Evolutionary conservation across 2,329 filamentous ascomycete genomes (phyloP).

Genomic region (Aureobasidium uvarum): DNA sequence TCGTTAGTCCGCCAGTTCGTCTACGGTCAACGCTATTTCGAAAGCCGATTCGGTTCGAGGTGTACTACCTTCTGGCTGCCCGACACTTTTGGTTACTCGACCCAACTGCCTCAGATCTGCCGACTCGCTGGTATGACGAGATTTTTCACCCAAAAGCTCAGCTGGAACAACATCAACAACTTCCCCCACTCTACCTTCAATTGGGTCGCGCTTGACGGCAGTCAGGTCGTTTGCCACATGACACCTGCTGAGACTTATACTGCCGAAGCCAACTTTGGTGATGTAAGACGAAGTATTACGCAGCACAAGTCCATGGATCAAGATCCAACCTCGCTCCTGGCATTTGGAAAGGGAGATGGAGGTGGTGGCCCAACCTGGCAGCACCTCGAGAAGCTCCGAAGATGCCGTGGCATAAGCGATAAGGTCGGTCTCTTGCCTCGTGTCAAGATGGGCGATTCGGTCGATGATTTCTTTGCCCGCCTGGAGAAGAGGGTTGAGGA

Average conservation of each 20-base stretch:
- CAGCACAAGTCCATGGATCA: conserved; percentile 97
- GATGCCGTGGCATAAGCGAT: conserved; percentile 89
- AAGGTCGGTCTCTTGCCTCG: conserved; percentile 79
- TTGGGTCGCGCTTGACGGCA: conserved; percentile 94
- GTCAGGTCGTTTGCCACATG: conserved; percentile 98
- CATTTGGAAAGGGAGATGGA: conserved; percentile 96
- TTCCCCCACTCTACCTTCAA: conserved; percentile 99
- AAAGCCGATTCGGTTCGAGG: conserved; percentile 85
- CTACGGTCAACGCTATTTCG: conserved; percentile 92
- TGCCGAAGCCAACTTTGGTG: conserved; percentile 88
- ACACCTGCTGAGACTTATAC: conserved; percentile 94
- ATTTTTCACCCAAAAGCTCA: conserved; percentile 97
- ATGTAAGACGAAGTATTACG: conserved; percentile 82
- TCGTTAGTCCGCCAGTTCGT: conserved; percentile 91
- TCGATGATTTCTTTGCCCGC: conserved; percentile 89
- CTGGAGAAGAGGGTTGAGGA: conserved; percentile 69
- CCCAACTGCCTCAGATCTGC: conserved; percentile 89
- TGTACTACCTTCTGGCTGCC: conserved; percentile 95
- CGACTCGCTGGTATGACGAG: conserved; percentile 92
- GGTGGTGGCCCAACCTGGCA: conserved; percentile 93
- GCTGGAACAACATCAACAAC: conserved; percentile 99
- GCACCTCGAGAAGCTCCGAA: conserved; percentile 89
- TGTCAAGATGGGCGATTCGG: conserved; percentile 82
- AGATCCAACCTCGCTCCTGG: conserved; percentile 83
- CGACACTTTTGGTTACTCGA: conserved; percentile 96